Percentiles rank a stretch among this genome's conserved stretches.
Evolutionary conservation across 2,329 filamentous ascomycete species (phyloP).

Genomic region (Apiospora saccharicola): DNA sequence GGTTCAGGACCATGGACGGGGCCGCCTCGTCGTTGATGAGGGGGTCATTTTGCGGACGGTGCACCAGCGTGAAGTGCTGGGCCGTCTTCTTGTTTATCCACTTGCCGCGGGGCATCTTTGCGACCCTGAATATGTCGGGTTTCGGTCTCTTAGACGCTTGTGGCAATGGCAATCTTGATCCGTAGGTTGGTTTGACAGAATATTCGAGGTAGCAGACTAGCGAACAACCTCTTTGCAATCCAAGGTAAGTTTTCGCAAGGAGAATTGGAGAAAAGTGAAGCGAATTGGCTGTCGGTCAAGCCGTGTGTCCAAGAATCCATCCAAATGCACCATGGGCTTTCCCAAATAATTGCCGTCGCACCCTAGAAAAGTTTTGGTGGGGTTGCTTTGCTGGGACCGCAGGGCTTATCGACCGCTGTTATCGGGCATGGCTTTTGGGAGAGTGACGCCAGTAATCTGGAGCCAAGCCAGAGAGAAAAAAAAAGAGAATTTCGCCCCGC

Average conservation of each 20-base stretch:
- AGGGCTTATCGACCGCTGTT: slow-evolving; percentile 19
- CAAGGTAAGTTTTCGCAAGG: neutral
- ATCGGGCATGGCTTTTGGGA: slow-evolving; percentile 7
- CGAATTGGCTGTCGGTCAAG: slow-evolving; percentile 1
- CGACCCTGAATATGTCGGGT: neutral
- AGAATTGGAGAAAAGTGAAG: neutral
- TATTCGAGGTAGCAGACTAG: neutral
- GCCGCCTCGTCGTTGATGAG: slow-evolving; percentile 91
- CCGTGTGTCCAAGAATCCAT: neutral
- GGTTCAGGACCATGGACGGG: slow-evolving; percentile 90
- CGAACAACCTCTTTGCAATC: neutral
- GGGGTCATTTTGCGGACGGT: slow-evolving; percentile 96
- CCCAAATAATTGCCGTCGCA: slow-evolving; percentile 15
- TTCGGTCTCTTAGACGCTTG: neutral
- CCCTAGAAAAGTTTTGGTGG: slow-evolving; percentile 24
- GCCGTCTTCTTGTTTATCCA: slow-evolving; percentile 81
- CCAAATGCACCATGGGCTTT: neutral
- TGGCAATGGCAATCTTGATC: too few species aligned
- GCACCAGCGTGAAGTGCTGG: slow-evolving; percentile 91
- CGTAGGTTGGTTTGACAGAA: neutral
- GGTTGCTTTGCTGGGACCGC: neutral
- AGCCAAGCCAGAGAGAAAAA: neutral
- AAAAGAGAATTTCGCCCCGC: slow-evolving; percentile 28
- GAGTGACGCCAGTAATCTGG: slow-evolving; percentile 21
- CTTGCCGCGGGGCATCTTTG: slow-evolving; percentile 24